phyloP scores from a whole-genome alignment of 345 rosid genomes.

The Eucalyptus curtisii region DNA sequence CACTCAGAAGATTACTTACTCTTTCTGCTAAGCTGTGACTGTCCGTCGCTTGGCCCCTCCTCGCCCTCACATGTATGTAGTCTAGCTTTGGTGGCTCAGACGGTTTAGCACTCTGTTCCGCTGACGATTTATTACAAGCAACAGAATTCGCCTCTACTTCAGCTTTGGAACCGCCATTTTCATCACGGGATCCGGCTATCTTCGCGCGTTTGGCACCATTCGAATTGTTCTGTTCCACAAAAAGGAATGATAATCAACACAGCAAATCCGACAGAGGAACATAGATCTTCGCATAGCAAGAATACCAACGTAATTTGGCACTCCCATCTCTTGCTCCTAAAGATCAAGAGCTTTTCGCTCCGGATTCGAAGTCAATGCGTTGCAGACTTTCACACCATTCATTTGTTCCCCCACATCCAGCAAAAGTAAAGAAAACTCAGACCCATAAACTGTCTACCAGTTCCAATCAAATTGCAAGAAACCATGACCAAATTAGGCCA shows the following conservation, averaged over 20 bases:
- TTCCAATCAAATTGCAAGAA: not conserved
- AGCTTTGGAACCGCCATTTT: constrained; percentile 35
- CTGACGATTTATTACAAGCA: constrained; percentile 28
- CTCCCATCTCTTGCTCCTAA: not conserved
- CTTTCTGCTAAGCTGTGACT: constrained; percentile 98
- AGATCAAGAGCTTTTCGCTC: not conserved
- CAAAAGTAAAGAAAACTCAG: not conserved
- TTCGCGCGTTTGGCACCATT: constrained; percentile 44
- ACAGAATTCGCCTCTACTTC: constrained; percentile 64
- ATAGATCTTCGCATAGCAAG: not conserved
- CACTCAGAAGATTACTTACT: constrained; percentile 28
- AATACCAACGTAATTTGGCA: not conserved
- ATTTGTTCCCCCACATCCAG: not conserved
- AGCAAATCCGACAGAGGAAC: not conserved
- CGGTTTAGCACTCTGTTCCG: constrained; percentile 40
- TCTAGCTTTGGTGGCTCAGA: constrained; percentile 77
- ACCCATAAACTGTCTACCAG: not conserved
- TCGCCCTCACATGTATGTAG: constrained; percentile 93
- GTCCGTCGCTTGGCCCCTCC: constrained; percentile 98
- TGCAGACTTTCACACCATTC: not conserved
- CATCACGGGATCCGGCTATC: constrained; percentile 28
- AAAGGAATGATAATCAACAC: not conserved
- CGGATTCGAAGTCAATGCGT: not conserved
- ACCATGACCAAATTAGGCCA: not conserved
- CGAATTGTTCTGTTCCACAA: constrained; percentile 27